Base-by-base conservation (phyloP, 495 filamentous ascomycete genomes). In the Trichoderma asperelloides region DNA sequence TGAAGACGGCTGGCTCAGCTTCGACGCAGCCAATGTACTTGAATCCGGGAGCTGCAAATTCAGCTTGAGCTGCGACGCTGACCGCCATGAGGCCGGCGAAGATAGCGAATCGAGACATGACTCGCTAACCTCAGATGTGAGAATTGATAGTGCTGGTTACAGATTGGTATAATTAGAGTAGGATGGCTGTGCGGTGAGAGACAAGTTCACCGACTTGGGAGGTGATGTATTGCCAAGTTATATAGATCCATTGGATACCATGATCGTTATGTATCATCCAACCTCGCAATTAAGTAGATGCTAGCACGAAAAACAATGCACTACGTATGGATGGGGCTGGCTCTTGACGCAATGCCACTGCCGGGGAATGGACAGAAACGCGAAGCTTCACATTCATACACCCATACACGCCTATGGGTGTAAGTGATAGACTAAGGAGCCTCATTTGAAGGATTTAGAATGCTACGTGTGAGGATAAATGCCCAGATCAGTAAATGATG, bases 21-120 rank as follows among this genome's bases (percentile, higher is more conserved):
- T 60, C 55, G 55, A 60, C 55, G 25, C 55, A 60, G 55, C 55
- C 55, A 21, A 60, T 18, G 55, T 60, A 60, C 16, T 33, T 60
- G 55, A 60, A 60, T 23, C 55, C 55, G 55, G 23, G 55, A 25
- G 55, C 23, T 18, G 55, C 23, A 7, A 21, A 30, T 7, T 30
- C 27, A 11, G 55, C 55, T 60, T 60, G 55, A 13, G 55, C 55
- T 12, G 55, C 55, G 12, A 30, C 55, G 55, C 23, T 30, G 55
- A 25, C 55, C 2, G 55, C 55, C 23, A 60, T 28, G 25, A 60
- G 55, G 55, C 55, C 25, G 6, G 25, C 11, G 25, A 60, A 13
- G 55, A 60, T 8, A 25, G 25, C 25, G 55, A 60, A 25, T 5
- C 55, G 55, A 30, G 55, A 33, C 55, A 60, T 60, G 23, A 9